phyloP scores from a whole-genome alignment of 176 grass and related monocot genomes.

The Chloris gayana region DNA sequence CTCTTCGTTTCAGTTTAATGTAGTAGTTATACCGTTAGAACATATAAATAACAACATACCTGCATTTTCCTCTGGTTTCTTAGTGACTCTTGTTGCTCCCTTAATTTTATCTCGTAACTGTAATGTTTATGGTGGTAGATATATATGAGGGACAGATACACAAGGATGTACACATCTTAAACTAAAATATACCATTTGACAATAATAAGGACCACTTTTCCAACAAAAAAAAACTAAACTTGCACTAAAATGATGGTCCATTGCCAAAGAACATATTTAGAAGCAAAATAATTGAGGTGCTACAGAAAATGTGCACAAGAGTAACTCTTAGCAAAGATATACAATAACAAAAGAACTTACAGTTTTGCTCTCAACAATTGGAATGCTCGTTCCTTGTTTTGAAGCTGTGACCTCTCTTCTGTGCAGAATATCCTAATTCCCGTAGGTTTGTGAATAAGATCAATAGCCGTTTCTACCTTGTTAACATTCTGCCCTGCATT shows the following conservation, averaged over 20 bases:
- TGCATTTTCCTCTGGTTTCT: conserved; percentile 91
- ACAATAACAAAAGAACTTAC: conserved; percentile 54
- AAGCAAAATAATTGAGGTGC: conserved; percentile 14
- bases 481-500: conserved; percentile 96
- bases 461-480: conserved; percentile 98
- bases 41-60: conserved; percentile 50
- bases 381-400: conserved; percentile 90
- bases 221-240: conserved; percentile 5
- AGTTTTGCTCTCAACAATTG: conserved; percentile 96
- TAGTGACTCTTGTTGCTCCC: conserved; percentile 88
- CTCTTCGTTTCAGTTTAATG: neutral
- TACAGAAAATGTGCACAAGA: neutral
- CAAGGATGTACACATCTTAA: conserved; percentile 12
- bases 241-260: neutral
- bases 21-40: neutral
- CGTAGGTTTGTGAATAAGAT: conserved; percentile 94
- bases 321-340: neutral
- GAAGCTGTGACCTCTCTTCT: conserved; percentile 92
- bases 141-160: conserved; percentile 39
- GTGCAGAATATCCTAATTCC: conserved; percentile 98
- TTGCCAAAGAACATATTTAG: conserved; percentile 28
- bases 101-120: conserved; percentile 93
- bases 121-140: conserved; percentile 33
- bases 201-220: conserved; percentile 5
- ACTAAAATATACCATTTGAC: conserved; percentile 23